Base-by-base conservation (phyloP, 805 yeast genomes). In the Saccharomycopsis babjevae region DNA sequence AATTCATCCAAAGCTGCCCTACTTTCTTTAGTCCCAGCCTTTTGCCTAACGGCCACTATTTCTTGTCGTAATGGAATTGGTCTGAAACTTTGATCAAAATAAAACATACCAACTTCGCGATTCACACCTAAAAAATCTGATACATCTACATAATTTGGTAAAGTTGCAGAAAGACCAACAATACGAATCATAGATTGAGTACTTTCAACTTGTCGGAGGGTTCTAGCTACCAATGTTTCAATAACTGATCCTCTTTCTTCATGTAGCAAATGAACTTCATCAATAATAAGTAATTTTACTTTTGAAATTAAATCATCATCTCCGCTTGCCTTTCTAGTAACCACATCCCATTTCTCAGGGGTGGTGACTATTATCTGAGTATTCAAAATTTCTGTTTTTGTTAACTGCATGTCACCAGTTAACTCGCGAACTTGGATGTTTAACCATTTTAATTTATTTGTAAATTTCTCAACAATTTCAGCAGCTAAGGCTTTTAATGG, bases 231-330 rank as follows among this genome's bases (percentile, higher is more conserved):
- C 58, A 92, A 76, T 0, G 97, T 91, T 72, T 94, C 99, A 64
- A 94, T 89, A 6, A 94, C 99, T 8, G 97, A 89, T 67, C 99
- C 99, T 76, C 99, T 83, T 60, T 94, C 99, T 80, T 94, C 99
- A 68, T 94, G 98, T 59, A 94, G 78, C 69, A 94, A 76, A 78
- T 94, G 99, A 0, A 94, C 98, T 74, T 94, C 99, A 77, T 94
- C 99, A 63, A 94, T 92, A 62, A 94, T 89, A 61, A 94, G 74
- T 15, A 94, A 74, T 71, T 86, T 89, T 10, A 94, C 96, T 67
- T 90, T 91, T 13, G 88, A 83, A 1, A 89, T 89, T 56, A 92
- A 72, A 66, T 91, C 96, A 57, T 83, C 83, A 68, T 92, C 97
- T 58, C 97, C 97, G 66, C 80, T 86, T 43, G 92, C 86, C 70